Evolutionary conservation across 2,329 filamentous ascomycete genomes (phyloP), one percentile per base, ranked within the genome.

Genomic region (Trematosphaeria pertusa): DNA sequence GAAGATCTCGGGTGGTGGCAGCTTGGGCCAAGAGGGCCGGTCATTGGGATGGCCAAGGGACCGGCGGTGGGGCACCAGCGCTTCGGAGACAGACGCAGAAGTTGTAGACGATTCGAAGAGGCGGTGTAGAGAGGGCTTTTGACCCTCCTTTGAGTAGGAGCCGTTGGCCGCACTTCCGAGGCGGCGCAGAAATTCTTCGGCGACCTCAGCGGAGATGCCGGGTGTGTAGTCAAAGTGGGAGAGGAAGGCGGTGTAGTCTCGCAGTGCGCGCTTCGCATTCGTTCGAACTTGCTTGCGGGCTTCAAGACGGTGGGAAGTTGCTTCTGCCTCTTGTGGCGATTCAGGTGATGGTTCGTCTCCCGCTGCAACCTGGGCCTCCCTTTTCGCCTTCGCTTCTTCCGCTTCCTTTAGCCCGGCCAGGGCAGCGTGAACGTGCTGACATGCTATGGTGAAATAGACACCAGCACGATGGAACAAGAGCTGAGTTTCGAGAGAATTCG

Each of bases 141-240:
- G 18, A 14, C 19, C 41, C 44, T 54, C 48, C 26, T 59, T 65
- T 24, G 54, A 49, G 10, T 35, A 37, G 12, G 21, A 32, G 15
- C 56, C 56, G 37, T 62, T 62, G 0, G 61, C 28, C 1, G 62
- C 45, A 17, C 47, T 54, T n/a, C 58, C 59, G 10, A 70, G 41
- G 12, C 64, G 60, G 10, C 62, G 59, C 7, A 71, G 47, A 51
- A 83, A 83, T 32, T 81, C 79, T 43, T 84, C 81, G 14, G 79
- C 81, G 19, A 84, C 73, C 34, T 84, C 80, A 34, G 81, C 71
- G 6, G 87, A 81, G 32, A 89, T 70, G 37, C 88, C 82, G 0
- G 89, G 88, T 0, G 89, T 88, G 71, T 94, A 94, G 61, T 94
- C 87, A 53, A 94, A 86, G 48, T 85, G 78, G 1, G 84, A 83